A percentile compares a stretch with the other conserved stretches of the same genome.
Conservation (phyloP, 1,284 basidiomycete genomes). For the Cryptococcus jaspeensis region DNA sequence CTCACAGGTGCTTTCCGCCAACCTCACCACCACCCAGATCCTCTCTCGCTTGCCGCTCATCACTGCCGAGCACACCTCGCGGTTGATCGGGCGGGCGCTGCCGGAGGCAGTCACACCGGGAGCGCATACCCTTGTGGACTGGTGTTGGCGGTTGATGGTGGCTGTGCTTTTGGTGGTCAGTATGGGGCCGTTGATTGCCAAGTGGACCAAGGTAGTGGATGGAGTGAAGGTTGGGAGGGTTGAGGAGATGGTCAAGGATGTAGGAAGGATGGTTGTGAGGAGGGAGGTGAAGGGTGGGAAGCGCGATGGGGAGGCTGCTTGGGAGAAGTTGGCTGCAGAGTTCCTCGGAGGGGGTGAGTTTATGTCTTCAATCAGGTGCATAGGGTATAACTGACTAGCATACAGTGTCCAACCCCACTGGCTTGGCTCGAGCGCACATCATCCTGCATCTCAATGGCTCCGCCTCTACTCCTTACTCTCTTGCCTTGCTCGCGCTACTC, state of each 20-base stretch:
- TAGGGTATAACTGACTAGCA: constrained; percentile 1
- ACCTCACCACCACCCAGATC: constrained; percentile 28
- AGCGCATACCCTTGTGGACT: constrained; percentile 37
- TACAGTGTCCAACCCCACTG: constrained; percentile 17
- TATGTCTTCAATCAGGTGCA: neutral
- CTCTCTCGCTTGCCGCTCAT: constrained; percentile 40
- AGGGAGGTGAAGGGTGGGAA: constrained; percentile 18
- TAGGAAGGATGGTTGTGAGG: neutral
- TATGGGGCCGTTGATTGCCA: constrained; percentile 29
- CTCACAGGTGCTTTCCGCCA: constrained; percentile 2
- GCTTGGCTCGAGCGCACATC: constrained; percentile 27
- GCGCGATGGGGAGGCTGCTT: constrained; percentile 14
- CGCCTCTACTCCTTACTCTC: constrained; percentile 32
- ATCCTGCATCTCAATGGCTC: constrained; percentile 30
- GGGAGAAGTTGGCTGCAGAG: constrained; percentile 31
- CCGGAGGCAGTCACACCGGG: constrained; percentile 30
- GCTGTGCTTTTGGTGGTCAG: constrained; percentile 30
- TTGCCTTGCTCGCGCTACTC: constrained; percentile 42
- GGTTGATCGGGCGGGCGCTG: constrained; percentile 33
- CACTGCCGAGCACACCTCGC: constrained; percentile 42
- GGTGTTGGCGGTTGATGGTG: constrained; percentile 40
- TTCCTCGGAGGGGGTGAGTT: constrained; percentile 34
- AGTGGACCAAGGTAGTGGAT: constrained; percentile 13
- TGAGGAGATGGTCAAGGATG: constrained; percentile 1
- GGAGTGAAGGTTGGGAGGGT: neutral